Evolutionary conservation across 495 filamentous ascomycete genomes (phyloP).

Genomic region (Penicillium salamii): DNA sequence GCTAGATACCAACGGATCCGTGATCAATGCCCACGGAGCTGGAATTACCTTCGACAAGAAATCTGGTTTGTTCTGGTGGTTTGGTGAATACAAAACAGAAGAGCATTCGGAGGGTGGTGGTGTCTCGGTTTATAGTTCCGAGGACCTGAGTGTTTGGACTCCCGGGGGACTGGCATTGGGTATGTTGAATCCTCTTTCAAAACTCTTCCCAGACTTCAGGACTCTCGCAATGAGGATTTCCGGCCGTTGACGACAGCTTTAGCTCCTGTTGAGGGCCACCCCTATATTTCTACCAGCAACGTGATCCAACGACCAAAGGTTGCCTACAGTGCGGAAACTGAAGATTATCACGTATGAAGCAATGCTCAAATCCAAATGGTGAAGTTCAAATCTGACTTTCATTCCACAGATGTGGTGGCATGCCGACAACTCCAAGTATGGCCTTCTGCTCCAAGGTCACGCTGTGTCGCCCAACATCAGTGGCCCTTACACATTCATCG

Average conservation of each 20-base stretch:
- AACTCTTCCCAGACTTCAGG: background rate
- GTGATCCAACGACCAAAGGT: constrained; percentile 30
- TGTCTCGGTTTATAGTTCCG: constrained; percentile 26
- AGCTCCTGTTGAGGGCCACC: constrained; percentile 23
- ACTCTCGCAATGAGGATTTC: background rate
- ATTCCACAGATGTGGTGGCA: constrained; percentile 32
- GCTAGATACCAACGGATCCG: constrained; percentile 21
- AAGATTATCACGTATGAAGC: constrained; percentile 21
- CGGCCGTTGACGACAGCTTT: background rate
- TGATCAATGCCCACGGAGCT: constrained; percentile 23
- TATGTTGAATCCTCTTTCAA: constrained; percentile 1
- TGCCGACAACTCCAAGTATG: constrained; percentile 27
- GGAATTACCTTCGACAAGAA: constrained; percentile 20
- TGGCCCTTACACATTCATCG: constrained; percentile 25
- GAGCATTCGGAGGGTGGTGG: constrained; percentile 24
- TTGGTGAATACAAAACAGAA: constrained; percentile 27
- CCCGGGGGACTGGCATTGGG: constrained; percentile 19
- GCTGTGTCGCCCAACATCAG: constrained; percentile 16
- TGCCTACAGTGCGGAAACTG: constrained; percentile 20
- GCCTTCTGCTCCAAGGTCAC: constrained; percentile 23
- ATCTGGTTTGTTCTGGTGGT: constrained; percentile 26
- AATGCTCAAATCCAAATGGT: too few relatives aligned
- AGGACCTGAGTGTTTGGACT: constrained; percentile 22
- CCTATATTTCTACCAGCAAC: constrained; percentile 19
- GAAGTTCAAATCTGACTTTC: too few relatives aligned